Conservation (phyloP, 345 rosid genomes). For the Durio zibethinus region DNA sequence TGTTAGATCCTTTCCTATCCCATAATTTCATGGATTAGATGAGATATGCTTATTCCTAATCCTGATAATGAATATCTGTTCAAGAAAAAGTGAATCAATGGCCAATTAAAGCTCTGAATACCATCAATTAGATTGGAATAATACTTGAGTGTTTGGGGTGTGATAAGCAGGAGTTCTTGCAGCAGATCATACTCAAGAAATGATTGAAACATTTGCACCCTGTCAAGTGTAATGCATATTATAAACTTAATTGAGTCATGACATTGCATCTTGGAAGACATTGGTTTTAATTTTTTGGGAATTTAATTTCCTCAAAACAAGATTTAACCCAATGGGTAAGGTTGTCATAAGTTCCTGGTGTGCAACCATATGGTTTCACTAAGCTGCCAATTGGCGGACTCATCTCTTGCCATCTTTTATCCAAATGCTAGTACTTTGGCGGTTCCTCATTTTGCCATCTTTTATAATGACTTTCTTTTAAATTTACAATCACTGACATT, state of each 20-base stretch:
- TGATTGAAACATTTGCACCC: neutral
- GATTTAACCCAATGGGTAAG: conserved; percentile 1
- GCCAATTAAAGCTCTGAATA: neutral
- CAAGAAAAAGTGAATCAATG: neutral
- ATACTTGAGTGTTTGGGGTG: neutral
- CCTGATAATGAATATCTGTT: neutral
- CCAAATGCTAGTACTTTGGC: neutral
- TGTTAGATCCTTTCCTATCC: conserved; percentile 3
- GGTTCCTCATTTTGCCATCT: neutral
- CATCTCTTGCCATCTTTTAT: neutral
- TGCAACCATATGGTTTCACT: neutral
- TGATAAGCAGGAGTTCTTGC: neutral
- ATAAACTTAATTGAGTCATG: neutral
- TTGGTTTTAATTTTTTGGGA: neutral
- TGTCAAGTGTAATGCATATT: neutral
- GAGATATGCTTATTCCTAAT: neutral
- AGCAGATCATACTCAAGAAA: neutral
- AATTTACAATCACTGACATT: neutral
- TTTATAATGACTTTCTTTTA: neutral
- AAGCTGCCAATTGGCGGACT: neutral
- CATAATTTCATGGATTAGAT: neutral
- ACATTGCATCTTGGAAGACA: neutral
- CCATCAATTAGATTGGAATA: neutral
- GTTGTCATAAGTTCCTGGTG: neutral
- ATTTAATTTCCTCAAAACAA: neutral